phyloP scores from a whole-genome alignment of 169 alveolate species.

The Plasmodium chabaudi region DNA sequence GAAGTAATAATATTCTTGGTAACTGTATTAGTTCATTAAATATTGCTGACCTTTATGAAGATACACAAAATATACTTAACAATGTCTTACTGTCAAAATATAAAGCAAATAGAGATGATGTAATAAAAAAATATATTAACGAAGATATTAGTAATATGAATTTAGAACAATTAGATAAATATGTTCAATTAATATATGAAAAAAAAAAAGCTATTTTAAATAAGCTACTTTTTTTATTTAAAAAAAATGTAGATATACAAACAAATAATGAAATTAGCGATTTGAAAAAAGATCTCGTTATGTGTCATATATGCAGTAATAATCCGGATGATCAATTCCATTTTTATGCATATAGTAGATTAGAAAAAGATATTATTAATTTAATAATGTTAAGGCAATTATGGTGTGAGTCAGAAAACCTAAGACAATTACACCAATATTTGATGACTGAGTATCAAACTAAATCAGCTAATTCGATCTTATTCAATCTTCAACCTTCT shows the following conservation, averaged over 20 bases:
- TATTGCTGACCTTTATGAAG: conserved; percentile 26
- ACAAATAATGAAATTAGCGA: conserved; percentile 74
- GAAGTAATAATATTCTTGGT: conserved; percentile 24
- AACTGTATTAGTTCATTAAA: conserved; percentile 40
- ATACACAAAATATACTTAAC: conserved; percentile 52
- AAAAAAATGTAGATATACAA: conserved; percentile 66
- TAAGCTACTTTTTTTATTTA: conserved; percentile 53
- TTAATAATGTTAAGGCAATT: conserved; percentile 66
- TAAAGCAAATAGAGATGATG: conserved; percentile 50
- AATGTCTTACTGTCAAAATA: conserved; percentile 52
- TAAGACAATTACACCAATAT: conserved; percentile 50
- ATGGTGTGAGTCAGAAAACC: conserved; percentile 71
- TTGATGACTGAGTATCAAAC: conserved; percentile 52
- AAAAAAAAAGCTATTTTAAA: conserved; percentile 31
- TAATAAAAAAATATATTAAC: conserved; percentile 49
- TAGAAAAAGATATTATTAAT: conserved; percentile 72
- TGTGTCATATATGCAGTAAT: conserved; percentile 75
- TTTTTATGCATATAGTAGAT: conserved; percentile 76
- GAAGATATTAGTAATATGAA: conserved; percentile 56
- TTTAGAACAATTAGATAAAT: conserved; percentile 50
- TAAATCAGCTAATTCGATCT: conserved; percentile 54
- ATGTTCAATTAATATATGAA: conserved; percentile 50
- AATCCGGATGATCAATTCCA: conserved; percentile 76
- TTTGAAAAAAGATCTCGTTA: conserved; percentile 66
- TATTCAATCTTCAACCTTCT: conserved; percentile 25